Evolutionary conservation across 1,139 yeast genomes (phyloP).

Genomic region (Suhomyces bokatorum): DNA sequence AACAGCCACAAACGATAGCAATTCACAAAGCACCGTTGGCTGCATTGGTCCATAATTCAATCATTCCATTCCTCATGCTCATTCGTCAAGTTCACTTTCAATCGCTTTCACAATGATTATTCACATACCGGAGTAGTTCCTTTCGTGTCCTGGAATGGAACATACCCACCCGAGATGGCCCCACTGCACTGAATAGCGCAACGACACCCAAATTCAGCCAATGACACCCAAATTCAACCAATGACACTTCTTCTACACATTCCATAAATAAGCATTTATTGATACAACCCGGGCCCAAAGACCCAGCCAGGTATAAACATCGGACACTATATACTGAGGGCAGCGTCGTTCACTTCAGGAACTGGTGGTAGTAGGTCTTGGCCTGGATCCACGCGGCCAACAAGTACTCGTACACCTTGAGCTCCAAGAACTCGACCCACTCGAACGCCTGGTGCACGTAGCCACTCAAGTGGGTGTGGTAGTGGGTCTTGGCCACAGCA

Average conservation of each 20-base stretch:
- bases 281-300: not conserved
- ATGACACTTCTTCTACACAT: no score
- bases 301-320: not conserved
- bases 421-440: slow-evolving; percentile 34
- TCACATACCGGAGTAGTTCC: no score
- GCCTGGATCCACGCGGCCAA: slow-evolving; percentile 19
- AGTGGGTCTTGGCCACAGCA: slow-evolving; percentile 20
- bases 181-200: no score
- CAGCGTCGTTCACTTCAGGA: not conserved
- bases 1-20: no score
- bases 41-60: no score
- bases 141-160: not conserved
- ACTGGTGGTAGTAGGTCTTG: slow-evolving; percentile 9
- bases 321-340: not conserved
- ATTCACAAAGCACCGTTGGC: no score
- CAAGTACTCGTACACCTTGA: slow-evolving; percentile 25
- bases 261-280: not conserved
- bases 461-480: slow-evolving; percentile 28
- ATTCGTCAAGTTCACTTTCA: no score
- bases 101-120: no score
- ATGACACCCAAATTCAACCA: no score
- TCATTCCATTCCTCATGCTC: no score
- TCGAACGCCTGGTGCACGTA: slow-evolving; percentile 31
- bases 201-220: no score
- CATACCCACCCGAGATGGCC: no score